Base-by-base conservation (phyloP, 2,329 filamentous ascomycete species). In the Ophiostoma angusticollis region DNA sequence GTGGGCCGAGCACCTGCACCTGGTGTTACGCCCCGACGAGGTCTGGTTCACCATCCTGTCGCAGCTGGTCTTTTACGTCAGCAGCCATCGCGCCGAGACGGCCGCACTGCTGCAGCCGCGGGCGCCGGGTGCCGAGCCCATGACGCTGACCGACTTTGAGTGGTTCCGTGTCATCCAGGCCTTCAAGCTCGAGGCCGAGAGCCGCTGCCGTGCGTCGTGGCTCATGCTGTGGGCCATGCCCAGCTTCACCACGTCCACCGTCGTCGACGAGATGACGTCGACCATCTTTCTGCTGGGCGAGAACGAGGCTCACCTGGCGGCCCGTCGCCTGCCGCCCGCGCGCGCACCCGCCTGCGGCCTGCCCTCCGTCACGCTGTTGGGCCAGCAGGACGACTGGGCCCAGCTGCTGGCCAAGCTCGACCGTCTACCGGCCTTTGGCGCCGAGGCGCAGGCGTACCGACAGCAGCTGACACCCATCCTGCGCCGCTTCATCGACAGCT, bases 21-120 rank as follows among this genome's bases (percentile, higher is more conserved):
- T 74, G 2, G 55, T 60, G 1, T 52, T 73, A 12, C 61, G 68
- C 1, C 68, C 70, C 0, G 68, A 74, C 27, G 68, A 72, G 37
- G 53, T 74, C 22, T 74, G 70, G 70, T 64, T 72, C 45, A 61
- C 69, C 35, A 66, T 73, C 37, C 55, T 74, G 4, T 56, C 58
- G 0, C 68, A 73, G 51, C 53, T 73, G 34, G 66, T 63, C 47
- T 60, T 65, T 38, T 72, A 64, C 50, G 63, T 72, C 54, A 59
- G 62, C 22, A 53, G 52, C 0, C 57, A 73, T 44, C 58, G 63
- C 6, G 65, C 72, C 35, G 55, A 63, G 6, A 37, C 71, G 1
- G 55, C 66, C 2, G 48, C 54, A 5, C 39, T 62, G 12, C 72
- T 72, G 44, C 67, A 72, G 7, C 47, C 57, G 6, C 64, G 17